phyloP scores from a whole-genome alignment of 441 rosid species.

The Omphalea diandra region DNA sequence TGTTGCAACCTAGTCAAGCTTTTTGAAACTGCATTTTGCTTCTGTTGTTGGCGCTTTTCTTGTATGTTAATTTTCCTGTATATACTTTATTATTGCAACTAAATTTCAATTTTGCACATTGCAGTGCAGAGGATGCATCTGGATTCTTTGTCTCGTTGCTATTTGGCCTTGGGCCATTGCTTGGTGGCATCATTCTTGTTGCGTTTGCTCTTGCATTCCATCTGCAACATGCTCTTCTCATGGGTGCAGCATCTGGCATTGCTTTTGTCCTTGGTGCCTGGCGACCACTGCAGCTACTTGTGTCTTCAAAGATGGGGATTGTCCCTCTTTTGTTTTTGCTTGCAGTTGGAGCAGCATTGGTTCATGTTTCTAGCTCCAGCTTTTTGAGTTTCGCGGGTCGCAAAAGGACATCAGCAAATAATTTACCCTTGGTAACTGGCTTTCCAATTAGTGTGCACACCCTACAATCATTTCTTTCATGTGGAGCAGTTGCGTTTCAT shows the following conservation, averaged over 20 bases:
- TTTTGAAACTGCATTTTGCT: not conserved
- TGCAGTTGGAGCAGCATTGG: conserved; percentile 51
- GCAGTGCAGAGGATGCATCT: conserved; percentile 97
- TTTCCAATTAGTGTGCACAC: conserved; percentile 74
- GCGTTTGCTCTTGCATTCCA: conserved; percentile 70
- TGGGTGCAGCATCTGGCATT: conserved; percentile 94
- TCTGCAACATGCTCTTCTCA: conserved; percentile 88
- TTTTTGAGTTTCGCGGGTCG: conserved; percentile 48
- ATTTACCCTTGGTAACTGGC: conserved; percentile 46
- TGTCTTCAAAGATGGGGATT: conserved; percentile 78
- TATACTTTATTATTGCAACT: not conserved
- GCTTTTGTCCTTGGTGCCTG: conserved; percentile 86
- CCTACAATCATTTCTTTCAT: conserved; percentile 83
- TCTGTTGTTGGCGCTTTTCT: not conserved
- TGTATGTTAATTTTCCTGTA: not conserved
- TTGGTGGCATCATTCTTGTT: conserved; percentile 80
- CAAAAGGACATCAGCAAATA: conserved; percentile 54
- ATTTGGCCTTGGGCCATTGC: conserved; percentile 94
- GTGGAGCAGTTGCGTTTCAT: conserved; percentile 86
- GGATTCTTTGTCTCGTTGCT: conserved; percentile 94
- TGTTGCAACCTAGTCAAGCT: not conserved
- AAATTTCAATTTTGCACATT: conserved; percentile 26
- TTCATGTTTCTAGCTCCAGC: conserved; percentile 54
- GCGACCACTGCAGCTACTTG: conserved; percentile 85
- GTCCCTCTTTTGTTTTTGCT: conserved; percentile 54